A percentile compares a stretch with the other conserved stretches of the same genome.
These are phyloP conservation scores for Graphilbum ipis-grandicollis DNA, from an alignment of 2,329 filamentous ascomycete species.

Conservation along the genomic window DNA sequence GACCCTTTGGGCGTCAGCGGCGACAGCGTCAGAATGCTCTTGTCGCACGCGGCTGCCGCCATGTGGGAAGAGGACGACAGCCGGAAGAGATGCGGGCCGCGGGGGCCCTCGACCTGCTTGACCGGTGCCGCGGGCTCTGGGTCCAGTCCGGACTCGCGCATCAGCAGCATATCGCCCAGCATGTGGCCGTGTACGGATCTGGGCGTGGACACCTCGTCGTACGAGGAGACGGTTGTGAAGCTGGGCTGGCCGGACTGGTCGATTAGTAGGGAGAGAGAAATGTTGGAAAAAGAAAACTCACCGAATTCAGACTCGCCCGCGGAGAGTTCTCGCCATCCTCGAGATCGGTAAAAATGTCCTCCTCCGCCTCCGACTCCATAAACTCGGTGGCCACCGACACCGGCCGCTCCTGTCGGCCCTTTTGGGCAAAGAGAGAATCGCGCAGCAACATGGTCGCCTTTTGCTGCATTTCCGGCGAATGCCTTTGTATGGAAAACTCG, in stretches of 20 bases:
- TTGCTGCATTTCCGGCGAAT: slow-evolving; percentile 28
- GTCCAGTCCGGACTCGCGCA: slow-evolving; percentile 12
- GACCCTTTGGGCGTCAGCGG: slow-evolving; percentile 55
- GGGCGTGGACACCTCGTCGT: slow-evolving; percentile 69
- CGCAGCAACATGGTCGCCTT: slow-evolving; percentile 23
- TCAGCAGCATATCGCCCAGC: slow-evolving; percentile 26
- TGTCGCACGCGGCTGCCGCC: slow-evolving; percentile 28
- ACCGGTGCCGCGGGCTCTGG: slow-evolving; percentile 10
- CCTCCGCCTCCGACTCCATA: slow-evolving; percentile 58
- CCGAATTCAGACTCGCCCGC: slow-evolving; percentile 52
- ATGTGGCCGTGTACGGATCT: slow-evolving; percentile 32
- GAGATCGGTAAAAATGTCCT: slow-evolving; percentile 42
- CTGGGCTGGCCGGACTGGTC: slow-evolving; percentile 52
- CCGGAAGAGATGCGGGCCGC: slow-evolving; percentile 75
- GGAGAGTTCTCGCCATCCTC: slow-evolving; percentile 47
- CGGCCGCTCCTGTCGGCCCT: slow-evolving; percentile 32
- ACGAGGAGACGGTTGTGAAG: slow-evolving; percentile 74
- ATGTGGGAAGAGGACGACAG: slow-evolving; percentile 42
- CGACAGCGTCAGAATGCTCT: slow-evolving; percentile 43
- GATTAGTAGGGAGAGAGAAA: too few species aligned
- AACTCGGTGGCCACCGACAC: slow-evolving; percentile 60
- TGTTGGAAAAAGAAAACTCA: slow-evolving; percentile 35
- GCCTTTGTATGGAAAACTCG: too few species aligned
- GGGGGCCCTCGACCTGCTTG: slow-evolving; percentile 61
- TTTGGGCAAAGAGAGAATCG: slow-evolving; percentile 45